Evolutionary conservation across 352 stramenopile species (phyloP), one percentile per base, ranked within the genome.

Genomic region (Phytopythium aichiense): DNA sequence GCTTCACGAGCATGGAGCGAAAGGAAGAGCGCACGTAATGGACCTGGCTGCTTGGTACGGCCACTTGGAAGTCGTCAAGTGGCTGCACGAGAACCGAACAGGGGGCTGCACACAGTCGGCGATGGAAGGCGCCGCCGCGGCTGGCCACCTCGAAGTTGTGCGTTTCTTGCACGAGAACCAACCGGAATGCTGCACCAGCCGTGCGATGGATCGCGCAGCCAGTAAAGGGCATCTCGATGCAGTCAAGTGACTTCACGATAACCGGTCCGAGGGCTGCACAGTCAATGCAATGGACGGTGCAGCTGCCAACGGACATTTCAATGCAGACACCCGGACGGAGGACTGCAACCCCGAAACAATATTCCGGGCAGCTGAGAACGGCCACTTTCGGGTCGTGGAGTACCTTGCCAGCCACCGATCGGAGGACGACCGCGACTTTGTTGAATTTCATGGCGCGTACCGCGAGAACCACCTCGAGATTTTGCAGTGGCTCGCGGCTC

Each of bases 61-160:
- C 12, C 48, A 53, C 48, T 53, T 53, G 48, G 22, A 53, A n/a
- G 30, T 53, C 22, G n/a, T 53, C n/a, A 13, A 31, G 5, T 53
- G 37, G 37, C 13, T 43, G 11, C 37, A 43, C 12, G 37, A 43
- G 37, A 16, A 43, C 12, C 37, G 37, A 16, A 18, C 37, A 0
- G 37, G 20, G 4, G 37, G 37, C 37, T 43, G 37, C 13, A 43
- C 9, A 7, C 37, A 43, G 37, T 43, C 37, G 7, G 37, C 37
- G 12, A 43, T 43, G 37, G 37, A 43, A 5, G 37, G 37, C 37
- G 37, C 37, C 4, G 37, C 37, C 0, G 37, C 37, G 13, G 2
- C 37, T 42, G 37, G 37, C 12, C 13, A 43, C 37, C 37, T 43
- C 13, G 37, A 43, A 7, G 37, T 43, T 7, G 37, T 43, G 0